Evolutionary conservation across 2,329 filamentous ascomycete species (phyloP), one percentile per base, ranked within the genome.

Genomic region (Colletotrichum gloeosporioides): DNA sequence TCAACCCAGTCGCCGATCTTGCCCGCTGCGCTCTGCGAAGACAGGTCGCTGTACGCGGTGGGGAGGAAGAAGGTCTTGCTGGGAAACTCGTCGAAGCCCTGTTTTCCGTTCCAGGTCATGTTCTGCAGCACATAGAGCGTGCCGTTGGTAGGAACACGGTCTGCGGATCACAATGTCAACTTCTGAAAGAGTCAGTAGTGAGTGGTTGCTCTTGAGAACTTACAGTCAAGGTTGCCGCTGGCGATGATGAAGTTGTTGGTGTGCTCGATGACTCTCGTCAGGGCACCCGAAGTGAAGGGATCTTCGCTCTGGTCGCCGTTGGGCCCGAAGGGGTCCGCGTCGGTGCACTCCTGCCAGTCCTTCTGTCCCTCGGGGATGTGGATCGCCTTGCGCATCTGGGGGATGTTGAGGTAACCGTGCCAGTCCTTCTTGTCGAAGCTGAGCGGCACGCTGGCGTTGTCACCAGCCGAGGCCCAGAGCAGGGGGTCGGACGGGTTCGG

Each of bases 91-190:
- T 92, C 90, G 87, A 96, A 96, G 0, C 95, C 95, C 63, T 93
- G 91, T 44, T 88, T 82, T 9, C 94, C 94, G 73, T 91, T 91
- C 92, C 93, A 96, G 0, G 94, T 96, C 93, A 96, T 95, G 86
- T 96, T 96, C 81, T 96, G 94, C 75, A 96, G 92, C 1, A 90
- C 89, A 13, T 95, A 86, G 2, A 96, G 87, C 0, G 93, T 94
- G 16, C 94, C 94, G 82, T 94, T 94, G 79, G 89, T 87, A 22
- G 93, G 86, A 9, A 95, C 88, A 74, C 94, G 89, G 82, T 90
- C 44, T 53, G 12, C 10, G 16, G 8, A 6, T 53, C 3, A 8
- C 6, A 1, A 53, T 8, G 44, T 53, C 6, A 53, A 6, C 7
- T 22, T 53, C 6, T 22, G n/a, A 53, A 25, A 22, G 6, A 22